Base-by-base conservation (phyloP, 1,139 yeast species). In the Nakaseomyces kungkrabaensis region DNA sequence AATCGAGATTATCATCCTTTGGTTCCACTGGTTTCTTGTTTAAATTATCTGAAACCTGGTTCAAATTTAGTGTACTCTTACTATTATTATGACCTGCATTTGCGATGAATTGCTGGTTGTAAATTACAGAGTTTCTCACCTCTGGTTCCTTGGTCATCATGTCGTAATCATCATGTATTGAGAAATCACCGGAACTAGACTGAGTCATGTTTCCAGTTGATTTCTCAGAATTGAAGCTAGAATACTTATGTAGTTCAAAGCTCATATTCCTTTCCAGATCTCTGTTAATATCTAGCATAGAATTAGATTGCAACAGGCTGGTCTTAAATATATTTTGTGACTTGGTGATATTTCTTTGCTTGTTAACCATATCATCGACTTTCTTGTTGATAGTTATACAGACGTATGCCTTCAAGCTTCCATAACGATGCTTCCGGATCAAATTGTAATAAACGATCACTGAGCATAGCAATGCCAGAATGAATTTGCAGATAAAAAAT, bases 381-480 rank as follows among this genome's bases (percentile, higher is more conserved):
- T 61, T 60, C 11, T 56, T 49, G 40, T 58, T 59, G 9, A 64
- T 59, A 3, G 62, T 58, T 5, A 58, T 54, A 45, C 64, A 63
- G 11, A 62, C 61, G 43, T 53, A 61, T 42, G 59, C 62, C 40
- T 60, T 58, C 46, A 63, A 50, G 4, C 66, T 58, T 25, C 54
- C 48, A 46, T 54, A 54, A 32, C 52, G 48, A 4, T 53, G 52
- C 17, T 56, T 52, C 27, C 53, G 51, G 32, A 62, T 58, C 31
- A 83, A 63, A 53, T 73, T 76, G 51, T 73, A 69, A 54, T 73
- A 75, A 9, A 84, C 74, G 1, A 85, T 87, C 4, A 80, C 60
- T 45, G 77, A 75, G 54, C 77, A 71, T 5, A 43, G 29, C 13
- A 43, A 17, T 0, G 55, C 56, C 8, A 54, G 10, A 7, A 46